Percentiles rank a stretch among this genome's conserved stretches.
Conservation (phyloP, 2,329 filamentous ascomycete species). For the Aspergillus latus region DNA sequence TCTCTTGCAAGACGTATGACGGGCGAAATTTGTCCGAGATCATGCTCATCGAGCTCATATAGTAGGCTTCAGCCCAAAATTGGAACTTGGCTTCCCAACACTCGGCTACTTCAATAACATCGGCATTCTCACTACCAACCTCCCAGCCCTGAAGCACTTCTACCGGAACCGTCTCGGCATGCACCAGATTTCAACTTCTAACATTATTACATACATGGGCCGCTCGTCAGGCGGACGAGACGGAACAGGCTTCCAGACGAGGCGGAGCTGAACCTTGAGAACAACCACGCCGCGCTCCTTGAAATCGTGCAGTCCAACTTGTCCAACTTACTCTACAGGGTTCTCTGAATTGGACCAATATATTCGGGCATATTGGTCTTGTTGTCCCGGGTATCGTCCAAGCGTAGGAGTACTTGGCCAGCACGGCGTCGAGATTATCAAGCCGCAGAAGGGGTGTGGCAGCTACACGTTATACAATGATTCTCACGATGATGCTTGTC, state of each 20-base stretch:
- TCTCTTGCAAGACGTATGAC: too few relatives aligned
- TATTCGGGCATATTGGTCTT: conserved; percentile 6
- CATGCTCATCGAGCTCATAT: too few relatives aligned
- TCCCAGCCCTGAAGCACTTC: conserved; percentile 4
- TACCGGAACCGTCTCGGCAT: conserved; percentile 9
- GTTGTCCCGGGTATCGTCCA: conserved; percentile 10
- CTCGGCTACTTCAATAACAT: conserved; percentile 6
- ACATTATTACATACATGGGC: conserved; percentile 8
- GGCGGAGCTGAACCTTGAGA: conserved; percentile 8
- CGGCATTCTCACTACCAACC: conserved; percentile 11
- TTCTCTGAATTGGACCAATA: conserved; percentile 5
- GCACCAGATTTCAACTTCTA: conserved; percentile 6
- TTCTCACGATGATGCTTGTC: too few relatives aligned
- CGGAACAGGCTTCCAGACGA: conserved; percentile 6
- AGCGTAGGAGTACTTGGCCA: conserved; percentile 7
- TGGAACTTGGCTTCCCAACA: too few relatives aligned
- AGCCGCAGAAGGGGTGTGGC: neutral
- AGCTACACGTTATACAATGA: too few relatives aligned
- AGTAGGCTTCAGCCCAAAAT: too few relatives aligned
- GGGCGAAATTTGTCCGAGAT: too few relatives aligned
- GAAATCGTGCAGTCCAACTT: conserved; percentile 9
- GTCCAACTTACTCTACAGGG: neutral
- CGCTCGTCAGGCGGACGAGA: conserved; percentile 6
- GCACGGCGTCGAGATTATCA: conserved; percentile 3
- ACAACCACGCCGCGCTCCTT: conserved; percentile 10